Percentiles rank a stretch among this genome's conserved stretches.
phyloP scores from a whole-genome alignment of 2,329 filamentous ascomycete genomes.

The Botrytis paeoniae region DNA sequence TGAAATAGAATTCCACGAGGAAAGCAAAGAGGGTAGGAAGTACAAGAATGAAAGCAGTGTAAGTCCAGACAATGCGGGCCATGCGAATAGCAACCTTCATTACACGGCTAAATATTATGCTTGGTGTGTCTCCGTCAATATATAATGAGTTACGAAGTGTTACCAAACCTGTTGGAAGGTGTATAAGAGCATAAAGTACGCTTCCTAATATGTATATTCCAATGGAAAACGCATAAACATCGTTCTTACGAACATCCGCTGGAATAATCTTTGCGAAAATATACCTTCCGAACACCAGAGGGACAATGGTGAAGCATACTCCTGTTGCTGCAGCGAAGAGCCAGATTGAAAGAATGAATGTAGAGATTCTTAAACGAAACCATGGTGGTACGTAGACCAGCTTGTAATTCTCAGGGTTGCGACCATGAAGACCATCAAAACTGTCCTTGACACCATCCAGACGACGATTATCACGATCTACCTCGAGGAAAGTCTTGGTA shows the following conservation, averaged over 20 bases:
- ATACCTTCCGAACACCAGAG: slow-evolving; percentile 77
- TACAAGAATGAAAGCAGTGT: slow-evolving; percentile 69
- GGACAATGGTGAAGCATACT: slow-evolving; percentile 79
- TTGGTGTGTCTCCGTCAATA: slow-evolving; percentile 32
- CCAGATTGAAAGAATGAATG: slow-evolving; percentile 91
- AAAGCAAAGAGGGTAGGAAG: slow-evolving; percentile 78
- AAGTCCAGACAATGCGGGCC: slow-evolving; percentile 66
- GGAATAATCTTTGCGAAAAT: slow-evolving; percentile 75
- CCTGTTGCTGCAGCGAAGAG: slow-evolving; percentile 86
- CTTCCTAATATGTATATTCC: slow-evolving; percentile 80
- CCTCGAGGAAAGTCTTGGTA: slow-evolving; percentile 73
- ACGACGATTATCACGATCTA: slow-evolving; percentile 64
- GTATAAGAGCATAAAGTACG: slow-evolving; percentile 58
- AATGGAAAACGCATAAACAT: slow-evolving; percentile 93
- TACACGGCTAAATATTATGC: slow-evolving; percentile 31
- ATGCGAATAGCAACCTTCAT: slow-evolving; percentile 23
- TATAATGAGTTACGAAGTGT: slow-evolving; percentile 32
- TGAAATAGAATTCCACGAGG: slow-evolving; percentile 81
- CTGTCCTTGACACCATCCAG: slow-evolving; percentile 56
- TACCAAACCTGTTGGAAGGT: slow-evolving; percentile 43
- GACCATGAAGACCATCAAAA: slow-evolving; percentile 55
- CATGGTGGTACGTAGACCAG: slow-evolving; percentile 79
- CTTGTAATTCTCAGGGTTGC: slow-evolving; percentile 47
- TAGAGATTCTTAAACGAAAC: slow-evolving; percentile 74
- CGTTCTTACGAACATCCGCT: slow-evolving; percentile 73